A percentile compares a stretch with the other conserved stretches of the same genome.
phyloP scores from a whole-genome alignment of 371 early-diverging fungal genomes.

The Mucor irregularis region DNA sequence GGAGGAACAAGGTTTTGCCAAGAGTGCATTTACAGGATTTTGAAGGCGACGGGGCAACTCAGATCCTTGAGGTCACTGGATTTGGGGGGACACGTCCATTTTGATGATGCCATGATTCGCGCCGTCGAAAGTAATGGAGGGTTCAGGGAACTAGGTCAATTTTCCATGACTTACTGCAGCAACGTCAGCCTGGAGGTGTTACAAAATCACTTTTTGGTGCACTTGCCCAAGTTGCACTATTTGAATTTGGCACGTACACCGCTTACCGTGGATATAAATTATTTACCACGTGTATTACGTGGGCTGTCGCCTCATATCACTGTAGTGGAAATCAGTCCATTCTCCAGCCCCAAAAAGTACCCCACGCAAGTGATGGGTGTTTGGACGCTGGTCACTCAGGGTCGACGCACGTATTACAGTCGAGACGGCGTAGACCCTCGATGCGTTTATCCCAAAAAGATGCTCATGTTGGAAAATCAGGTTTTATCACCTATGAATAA shows the following conservation, averaged over 20 bases:
- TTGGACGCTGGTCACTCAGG: conserved; percentile 13
- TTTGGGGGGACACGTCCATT: conserved; percentile 31
- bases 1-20: conserved; percentile 28
- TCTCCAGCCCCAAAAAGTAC: conserved; percentile 11
- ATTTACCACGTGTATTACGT: conserved; percentile 7
- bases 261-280: not conserved
- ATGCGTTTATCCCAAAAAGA: conserved; percentile 33
- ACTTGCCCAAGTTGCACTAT: conserved; percentile 5
- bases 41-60: conserved; percentile 1
- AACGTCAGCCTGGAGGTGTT: conserved; percentile 2
- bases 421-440: conserved; percentile 24
- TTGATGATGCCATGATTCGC: conserved; percentile 19
- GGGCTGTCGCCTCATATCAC: conserved; percentile 3
- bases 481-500: conserved; percentile 33
- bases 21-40: conserved; percentile 16
- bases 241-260: conserved; percentile 17
- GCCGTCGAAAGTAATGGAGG: not conserved
- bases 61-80: conserved; percentile 18
- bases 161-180: conserved; percentile 14
- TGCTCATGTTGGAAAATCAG: conserved; percentile 12
- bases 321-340: conserved; percentile 25
- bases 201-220: not conserved
- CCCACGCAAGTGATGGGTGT: not conserved
- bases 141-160: conserved; percentile 5
- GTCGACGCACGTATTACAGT: conserved; percentile 24